Evolutionary conservation across 441 rosid genomes (phyloP), one percentile per base, ranked within the genome.

Genomic region (Capsella rubella): DNA sequence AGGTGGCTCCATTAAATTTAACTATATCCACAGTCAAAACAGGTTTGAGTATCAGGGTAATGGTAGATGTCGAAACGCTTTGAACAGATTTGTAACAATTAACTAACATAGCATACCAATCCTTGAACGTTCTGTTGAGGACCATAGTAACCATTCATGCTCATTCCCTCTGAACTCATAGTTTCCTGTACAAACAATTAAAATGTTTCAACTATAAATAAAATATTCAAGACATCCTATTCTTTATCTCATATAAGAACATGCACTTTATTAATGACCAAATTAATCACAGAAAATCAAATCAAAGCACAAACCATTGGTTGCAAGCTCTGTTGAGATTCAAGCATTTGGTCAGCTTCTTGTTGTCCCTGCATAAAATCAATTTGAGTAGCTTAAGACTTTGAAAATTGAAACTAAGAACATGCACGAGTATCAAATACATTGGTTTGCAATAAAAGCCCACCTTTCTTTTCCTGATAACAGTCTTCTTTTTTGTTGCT

Each of bases 1-100:
- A 37, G 91, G 89, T 21, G 87, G 91, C 80, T 85, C 91, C 91
- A 87, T 87, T 63, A 87, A 74, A 78, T 85, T 87, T 73, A 87
- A 74, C 79, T 84, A 85, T 51, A 85, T 82, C 81, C 82, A 78
- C 46, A 66, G 70, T 65, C 5, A 7, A 67, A 51, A 56, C 49
- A 67, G 62, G 40, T 57, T 39, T 77, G 40, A 76, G 64, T 29
- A 49, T 46, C 51, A 53, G 3, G 45, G 32, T 37, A 47, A 49
- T 14, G n/a, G 52, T 61, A 43, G 11, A 63, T 69, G 43, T n/a
- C 5, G 10, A 49, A 64, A 7, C 4, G 21, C 53, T 46, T 56
- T 37, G 47, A 21, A 12, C 4, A 32, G 16, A 31, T 39, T 57
- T 32, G 56, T 57, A 57, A 25, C 0, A 64, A 50, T 64, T 8